Evolutionary conservation across 1,284 basidiomycete genomes (phyloP), one percentile per base, ranked within the genome.

Genomic region (Trametes hirsuta): DNA sequence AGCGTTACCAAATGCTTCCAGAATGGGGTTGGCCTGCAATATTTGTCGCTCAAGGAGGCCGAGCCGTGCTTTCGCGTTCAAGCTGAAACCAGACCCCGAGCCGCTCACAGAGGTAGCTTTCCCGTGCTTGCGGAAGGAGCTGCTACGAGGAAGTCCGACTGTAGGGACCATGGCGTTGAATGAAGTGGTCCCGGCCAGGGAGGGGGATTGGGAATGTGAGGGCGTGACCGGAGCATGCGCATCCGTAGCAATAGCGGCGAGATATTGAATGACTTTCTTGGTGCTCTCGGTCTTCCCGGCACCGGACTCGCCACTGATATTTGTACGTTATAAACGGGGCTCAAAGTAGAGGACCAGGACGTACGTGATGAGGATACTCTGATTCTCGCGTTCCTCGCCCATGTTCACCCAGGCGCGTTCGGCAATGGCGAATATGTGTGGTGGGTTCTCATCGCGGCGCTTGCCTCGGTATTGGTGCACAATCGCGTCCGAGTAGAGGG

Each of bases 211-310:
- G 35, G 82, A 82, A 72, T 90, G 87, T n/a, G 84, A 76, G 10
- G 85, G 77, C 1, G 82, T 76, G 22, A 77, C 59, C n/a, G 84
- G 81, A 18, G 77, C 77, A 66, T 91, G 86, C 4, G 84, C 81
- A 71, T 95, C 93, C 15, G 93, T 89, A 3, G 97, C 97, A 66
- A 98, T 98, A 10, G 97, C 95, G 0, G 97, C 97, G 36, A 99
- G 88, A 76, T 99, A 99, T 75, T 99, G 97, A 60, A 99, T 99
- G 70, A 99, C 97, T 73, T 98, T 98, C 84, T 99, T 99, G 14
- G 97, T 99, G 77, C 97, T 99, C 75, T 99, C 97, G 1, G 97
- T 99, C 82, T 99, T 99, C 47, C 97, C 97, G 1, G 97, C 97
- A 44, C 97, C 97, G 3, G 97, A 99, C 81, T 99, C 97, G 56